Percentiles rank a stretch among this genome's conserved stretches.
These are phyloP conservation scores for Macrolepiota fuliginosa DNA, from an alignment of 768 basidiomycete species.

Conservation along the genomic window DNA sequence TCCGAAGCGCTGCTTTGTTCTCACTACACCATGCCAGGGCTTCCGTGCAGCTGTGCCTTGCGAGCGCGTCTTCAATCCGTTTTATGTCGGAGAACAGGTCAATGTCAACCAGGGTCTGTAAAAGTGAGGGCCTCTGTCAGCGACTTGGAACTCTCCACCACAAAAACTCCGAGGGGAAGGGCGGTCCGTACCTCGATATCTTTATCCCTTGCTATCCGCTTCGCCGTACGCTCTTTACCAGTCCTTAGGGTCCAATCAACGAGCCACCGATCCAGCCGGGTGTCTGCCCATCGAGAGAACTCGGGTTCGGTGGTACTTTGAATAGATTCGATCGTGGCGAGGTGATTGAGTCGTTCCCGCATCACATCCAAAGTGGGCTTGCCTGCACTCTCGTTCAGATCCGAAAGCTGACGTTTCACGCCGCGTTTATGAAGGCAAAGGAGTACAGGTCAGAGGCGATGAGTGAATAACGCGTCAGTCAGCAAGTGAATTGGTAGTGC, in stretches of 20 bases:
- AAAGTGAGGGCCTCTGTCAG: conserved; percentile 5
- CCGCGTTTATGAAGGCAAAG: conserved; percentile 3
- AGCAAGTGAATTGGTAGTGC: conserved; percentile 13
- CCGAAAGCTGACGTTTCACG: conserved; percentile 34
- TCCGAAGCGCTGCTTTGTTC: conserved; percentile 89
- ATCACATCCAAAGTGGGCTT: conserved; percentile 71
- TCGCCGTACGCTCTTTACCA: conserved; percentile 77
- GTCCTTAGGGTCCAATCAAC: conserved; percentile 89
- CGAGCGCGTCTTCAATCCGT: conserved; percentile 80
- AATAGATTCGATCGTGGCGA: conserved; percentile 61
- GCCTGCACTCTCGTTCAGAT: conserved; percentile 45
- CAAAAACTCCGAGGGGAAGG: conserved; percentile 9
- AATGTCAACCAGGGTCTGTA: conserved; percentile 82
- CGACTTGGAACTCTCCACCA: neutral
- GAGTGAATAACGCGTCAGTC: neutral
- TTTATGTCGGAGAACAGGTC: conserved; percentile 89
- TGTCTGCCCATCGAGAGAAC: conserved; percentile 76
- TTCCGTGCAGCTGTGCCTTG: conserved; percentile 76
- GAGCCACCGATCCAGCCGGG: conserved; percentile 82
- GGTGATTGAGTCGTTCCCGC: conserved; percentile 70
- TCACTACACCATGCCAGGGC: conserved; percentile 96
- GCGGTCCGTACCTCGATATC: conserved; percentile 66
- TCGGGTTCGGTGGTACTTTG: conserved; percentile 50
- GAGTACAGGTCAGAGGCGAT: conserved; percentile 1
- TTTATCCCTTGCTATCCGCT: conserved; percentile 70